Base-by-base conservation (phyloP, 345 rosid species). In the Balakata baccata region DNA sequence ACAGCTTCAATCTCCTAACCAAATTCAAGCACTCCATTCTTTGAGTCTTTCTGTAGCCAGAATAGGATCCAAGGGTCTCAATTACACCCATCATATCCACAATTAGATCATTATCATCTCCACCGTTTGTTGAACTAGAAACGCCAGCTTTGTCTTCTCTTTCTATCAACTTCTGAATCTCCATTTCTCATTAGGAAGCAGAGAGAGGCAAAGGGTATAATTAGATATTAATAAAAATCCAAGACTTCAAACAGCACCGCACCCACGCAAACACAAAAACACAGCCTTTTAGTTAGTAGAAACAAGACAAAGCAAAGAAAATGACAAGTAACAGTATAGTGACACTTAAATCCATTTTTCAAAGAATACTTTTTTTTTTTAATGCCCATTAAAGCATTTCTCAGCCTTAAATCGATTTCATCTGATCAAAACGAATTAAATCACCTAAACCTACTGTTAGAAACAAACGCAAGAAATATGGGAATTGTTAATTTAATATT, bases 1-100 rank as follows among this genome's bases (percentile, higher is more conserved):
- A 73, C 16, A 88, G 90, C 85, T 85, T 86, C 83, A 88, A 70
- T 60, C 89, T 84, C 73, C 92, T 79, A 46, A 84, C 88, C 81
- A 88, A 74, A 70, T 81, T 82, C 81, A 84, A 68, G 71, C 92
- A 81, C 75, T 88, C 90, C 70, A 84, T 88, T 76, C 78, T 85
- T 49, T 85, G 92, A n/a, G 82, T 81, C 69, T 17, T 81, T 82
- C 89, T 59, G 59, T 76, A 88, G 38, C 81, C 84, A 43, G 57
- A 47, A 46, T 82, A 85, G 0, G 79, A 82, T 76, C 87, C 90
- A 17, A 79, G 68, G 34, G 73, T 79, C 69, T 81, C 85, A n/a
- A 88, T 82, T 74, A 76, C 68, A 34, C 64, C 86, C 64, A 86
- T 70, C 81, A 86, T 64, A 60, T 81, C 88, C 56, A 56, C 38